Percentiles rank a stretch among this genome's conserved stretches.
Evolutionary conservation across 257 asterid species (phyloP).

Genomic region (Coffea eugenioides): DNA sequence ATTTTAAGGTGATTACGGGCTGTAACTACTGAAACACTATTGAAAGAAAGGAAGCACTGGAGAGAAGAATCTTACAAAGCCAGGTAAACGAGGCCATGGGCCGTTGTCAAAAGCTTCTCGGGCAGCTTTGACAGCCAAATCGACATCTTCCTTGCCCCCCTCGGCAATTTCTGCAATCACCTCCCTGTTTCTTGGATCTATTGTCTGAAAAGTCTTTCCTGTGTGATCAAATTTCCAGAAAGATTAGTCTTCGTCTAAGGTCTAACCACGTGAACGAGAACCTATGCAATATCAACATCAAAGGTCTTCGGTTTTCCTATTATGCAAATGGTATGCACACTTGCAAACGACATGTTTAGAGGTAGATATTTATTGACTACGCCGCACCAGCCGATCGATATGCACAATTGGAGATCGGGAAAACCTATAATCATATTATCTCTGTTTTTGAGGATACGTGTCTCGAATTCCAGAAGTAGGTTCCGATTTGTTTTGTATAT

Average conservation of each 20-base stretch:
- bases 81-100: conserved; percentile 45
- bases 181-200: conserved; percentile 41
- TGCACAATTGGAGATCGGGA: too few relatives aligned
- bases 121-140: conserved; percentile 41
- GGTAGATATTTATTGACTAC: too few relatives aligned
- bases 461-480: not conserved
- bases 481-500: not conserved
- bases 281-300: not conserved
- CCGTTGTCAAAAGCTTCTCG: conserved; percentile 45
- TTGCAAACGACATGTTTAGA: not conserved
- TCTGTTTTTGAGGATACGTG: too few relatives aligned
- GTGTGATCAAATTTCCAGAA: not conserved
- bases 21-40: too few relatives aligned
- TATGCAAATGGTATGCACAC: not conserved
- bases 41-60: not conserved
- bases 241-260: not conserved
- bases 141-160: conserved; percentile 36
- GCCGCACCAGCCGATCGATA: too few relatives aligned
- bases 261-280: not conserved
- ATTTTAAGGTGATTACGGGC: not conserved
- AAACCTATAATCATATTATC: too few relatives aligned
- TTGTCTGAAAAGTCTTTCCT: conserved; percentile 37
- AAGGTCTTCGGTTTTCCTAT: not conserved
- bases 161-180: conserved; percentile 35
- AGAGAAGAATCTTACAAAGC: conserved; percentile 17